Evolutionary conservation across 768 basidiomycete species (phyloP), one percentile per base, ranked within the genome.

Genomic region (Cystofilobasidium bisporidii): DNA sequence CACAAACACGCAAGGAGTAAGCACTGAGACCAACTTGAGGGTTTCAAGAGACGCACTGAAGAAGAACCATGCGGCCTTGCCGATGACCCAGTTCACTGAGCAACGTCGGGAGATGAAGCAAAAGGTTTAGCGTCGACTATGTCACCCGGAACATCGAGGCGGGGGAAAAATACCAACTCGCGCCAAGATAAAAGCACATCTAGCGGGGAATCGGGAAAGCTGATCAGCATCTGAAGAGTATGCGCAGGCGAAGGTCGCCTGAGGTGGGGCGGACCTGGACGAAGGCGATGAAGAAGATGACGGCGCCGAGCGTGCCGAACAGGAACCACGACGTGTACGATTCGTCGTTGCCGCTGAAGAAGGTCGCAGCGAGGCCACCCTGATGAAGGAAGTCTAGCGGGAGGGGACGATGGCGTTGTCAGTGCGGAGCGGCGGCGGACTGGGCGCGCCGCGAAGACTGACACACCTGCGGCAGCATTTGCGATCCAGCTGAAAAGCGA

Each of bases 281-380:
- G 71, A 89, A 87, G 32, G 91, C 90, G 72, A 96, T 83, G 81
- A 96, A 96, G 82, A 94, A 94, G 74, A 96, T 89, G 76, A 94
- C 87, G 24, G 86, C 82, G 14, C 82, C 73, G 47, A 91, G 83
- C 83, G 68, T 58, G 24, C 30, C 48, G 65, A 65, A 33, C 26
- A 43, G 47, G 73, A 63, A 75, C 33, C 17, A 68, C 12, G 15
- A 0, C 30, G 58, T 36, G 10, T 40, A 38, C 33, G 53, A 6
- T 6, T 2, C 12, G 53, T 32, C 53, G 30, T 38, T 22, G 24
- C n/a, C 55, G 20, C 43, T 64, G 81, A 96, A 91, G 82, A 91
- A 92, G 10, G 72, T 79, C 28, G 87, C 87, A 38, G 89, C 91
- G 45, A 80, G 82, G 65, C 82, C 76, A 30, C 84, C 86, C 76